phyloP scores from a whole-genome alignment of 2,329 filamentous ascomycete species.

The Stromatinia cepivora region DNA sequence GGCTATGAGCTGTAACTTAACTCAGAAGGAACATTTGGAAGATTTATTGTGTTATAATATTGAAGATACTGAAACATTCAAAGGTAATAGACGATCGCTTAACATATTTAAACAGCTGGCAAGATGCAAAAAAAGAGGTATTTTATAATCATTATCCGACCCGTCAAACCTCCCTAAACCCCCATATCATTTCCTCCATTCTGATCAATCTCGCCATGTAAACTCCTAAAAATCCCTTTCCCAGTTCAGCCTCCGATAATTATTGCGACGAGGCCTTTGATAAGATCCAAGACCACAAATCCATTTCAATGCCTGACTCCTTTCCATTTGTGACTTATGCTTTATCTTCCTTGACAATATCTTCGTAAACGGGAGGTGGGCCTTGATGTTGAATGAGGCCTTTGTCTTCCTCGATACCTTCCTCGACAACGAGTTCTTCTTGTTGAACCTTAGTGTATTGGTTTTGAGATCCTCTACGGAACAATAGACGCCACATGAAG shows the following conservation, averaged over 20 bases:
- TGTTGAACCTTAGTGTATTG: constrained; percentile 32
- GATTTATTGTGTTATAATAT: not conserved
- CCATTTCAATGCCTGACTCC: not conserved
- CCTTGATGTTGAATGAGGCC: constrained; percentile 34
- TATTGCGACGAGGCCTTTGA: not conserved
- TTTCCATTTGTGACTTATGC: constrained; percentile 7
- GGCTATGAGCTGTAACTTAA: not conserved
- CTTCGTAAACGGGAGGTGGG: constrained; percentile 39
- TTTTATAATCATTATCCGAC: not conserved
- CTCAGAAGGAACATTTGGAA: not conserved
- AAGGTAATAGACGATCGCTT: not conserved
- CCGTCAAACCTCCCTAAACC: not conserved
- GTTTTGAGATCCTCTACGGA: constrained; percentile 45
- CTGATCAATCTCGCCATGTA: not conserved
- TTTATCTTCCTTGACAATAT: constrained; percentile 32
- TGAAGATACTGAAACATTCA: not conserved
- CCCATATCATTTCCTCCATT: not conserved
- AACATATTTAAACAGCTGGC: constrained; percentile 14
- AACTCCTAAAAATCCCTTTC: constrained; percentile 2
- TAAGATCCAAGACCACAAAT: not conserved
- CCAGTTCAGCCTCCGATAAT: not conserved
- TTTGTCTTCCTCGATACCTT: constrained; percentile 34
- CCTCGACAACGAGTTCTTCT: constrained; percentile 29
- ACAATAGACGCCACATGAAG: constrained; percentile 57
- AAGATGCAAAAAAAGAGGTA: not conserved